These are phyloP conservation scores for Agapanthus africanus DNA, from an alignment of 106 monocot genomes.

Conservation along the genomic window DNA sequence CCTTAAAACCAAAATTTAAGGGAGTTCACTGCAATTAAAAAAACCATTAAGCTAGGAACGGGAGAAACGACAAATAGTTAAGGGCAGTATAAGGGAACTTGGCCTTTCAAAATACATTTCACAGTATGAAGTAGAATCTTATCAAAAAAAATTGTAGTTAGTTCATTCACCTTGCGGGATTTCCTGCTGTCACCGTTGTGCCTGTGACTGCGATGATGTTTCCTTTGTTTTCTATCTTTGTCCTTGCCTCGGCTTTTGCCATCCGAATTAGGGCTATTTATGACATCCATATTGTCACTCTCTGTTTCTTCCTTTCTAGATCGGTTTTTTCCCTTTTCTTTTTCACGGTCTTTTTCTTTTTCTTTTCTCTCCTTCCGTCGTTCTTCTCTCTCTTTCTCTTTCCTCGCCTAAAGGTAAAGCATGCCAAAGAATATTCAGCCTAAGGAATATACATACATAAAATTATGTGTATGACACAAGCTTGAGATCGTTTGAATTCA, in stretches of 20 bases:
- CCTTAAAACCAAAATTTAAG: neutral
- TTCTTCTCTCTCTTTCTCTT: constrained; percentile 71
- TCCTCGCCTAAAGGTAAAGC: constrained; percentile 47
- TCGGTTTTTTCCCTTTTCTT: constrained; percentile 62
- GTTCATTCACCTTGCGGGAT: constrained; percentile 68
- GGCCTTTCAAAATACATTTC: too few species aligned
- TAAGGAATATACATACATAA: neutral
- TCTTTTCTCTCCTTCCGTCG: constrained; percentile 61
- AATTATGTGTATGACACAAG: neutral
- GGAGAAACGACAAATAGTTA: neutral
- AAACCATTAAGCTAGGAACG: neutral
- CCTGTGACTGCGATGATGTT: constrained; percentile 68
- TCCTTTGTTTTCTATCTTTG: constrained; percentile 81
- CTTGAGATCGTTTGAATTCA: neutral
- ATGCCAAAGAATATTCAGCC: neutral
- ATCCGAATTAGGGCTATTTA: constrained; percentile 36
- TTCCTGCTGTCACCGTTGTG: constrained; percentile 76
- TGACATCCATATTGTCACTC: constrained; percentile 25
- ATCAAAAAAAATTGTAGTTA: too few species aligned
- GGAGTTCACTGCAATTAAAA: neutral
- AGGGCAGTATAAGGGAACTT: too few species aligned
- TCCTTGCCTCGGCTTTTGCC: constrained; percentile 71
- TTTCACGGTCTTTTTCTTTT: constrained; percentile 51
- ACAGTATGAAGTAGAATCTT: too few species aligned
- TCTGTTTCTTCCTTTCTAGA: constrained; percentile 56